Percentiles rank a stretch among this genome's conserved stretches.
Conservation (phyloP, 768 basidiomycete species). For the Tricholoma hemisulphureum region DNA sequence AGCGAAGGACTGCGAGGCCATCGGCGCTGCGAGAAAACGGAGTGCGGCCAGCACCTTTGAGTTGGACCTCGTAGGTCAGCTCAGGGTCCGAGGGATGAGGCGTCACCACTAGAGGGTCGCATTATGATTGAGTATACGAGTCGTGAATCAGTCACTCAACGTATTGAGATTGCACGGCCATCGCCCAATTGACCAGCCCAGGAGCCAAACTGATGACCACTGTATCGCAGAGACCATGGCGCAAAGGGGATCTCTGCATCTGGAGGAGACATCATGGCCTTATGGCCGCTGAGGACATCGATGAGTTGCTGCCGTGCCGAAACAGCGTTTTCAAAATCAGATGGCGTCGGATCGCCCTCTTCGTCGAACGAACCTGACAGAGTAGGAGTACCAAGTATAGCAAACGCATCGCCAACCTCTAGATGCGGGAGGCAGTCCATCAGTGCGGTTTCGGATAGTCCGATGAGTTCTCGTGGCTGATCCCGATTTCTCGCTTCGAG, state of each 20-base stretch:
- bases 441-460: conserved; percentile 64
- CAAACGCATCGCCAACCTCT: conserved; percentile 83
- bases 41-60: conserved; percentile 93
- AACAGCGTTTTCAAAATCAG: conserved; percentile 33
- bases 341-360: conserved; percentile 31
- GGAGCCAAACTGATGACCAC: conserved; percentile 84
- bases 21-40: conserved; percentile 93
- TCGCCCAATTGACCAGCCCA: conserved; percentile 98
- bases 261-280: conserved; percentile 54
- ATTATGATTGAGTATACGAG: not conserved
- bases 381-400: conserved; percentile 58
- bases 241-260: conserved; percentile 41
- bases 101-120: conserved; percentile 59
- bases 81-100: conserved; percentile 61
- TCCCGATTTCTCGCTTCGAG: conserved; percentile 51
- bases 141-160: conserved; percentile 25
- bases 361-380: conserved; percentile 42
- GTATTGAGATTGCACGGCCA: conserved; percentile 88
- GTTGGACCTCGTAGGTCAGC: conserved; percentile 76
- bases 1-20: conserved; percentile 92
- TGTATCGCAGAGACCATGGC: conserved; percentile 89
- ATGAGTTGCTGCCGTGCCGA: conserved; percentile 67
- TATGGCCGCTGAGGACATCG: conserved; percentile 79
- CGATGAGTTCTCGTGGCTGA: conserved; percentile 61
- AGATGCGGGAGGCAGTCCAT: conserved; percentile 80